Conservation (phyloP, 2,329 filamentous ascomycete species). For the Scleromitrula shiraiana region DNA sequence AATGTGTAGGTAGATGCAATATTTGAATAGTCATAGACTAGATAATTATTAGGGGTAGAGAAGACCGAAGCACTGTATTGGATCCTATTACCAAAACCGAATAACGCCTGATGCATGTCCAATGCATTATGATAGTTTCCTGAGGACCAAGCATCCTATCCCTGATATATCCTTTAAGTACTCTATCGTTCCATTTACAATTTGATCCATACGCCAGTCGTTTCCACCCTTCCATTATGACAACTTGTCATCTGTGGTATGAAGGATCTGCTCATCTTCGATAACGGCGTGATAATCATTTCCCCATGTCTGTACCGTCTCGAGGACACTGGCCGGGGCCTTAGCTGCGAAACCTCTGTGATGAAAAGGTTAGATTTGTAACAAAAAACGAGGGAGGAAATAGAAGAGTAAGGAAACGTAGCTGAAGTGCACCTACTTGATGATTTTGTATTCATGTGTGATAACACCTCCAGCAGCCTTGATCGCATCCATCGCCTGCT, state of each 20-base stretch:
- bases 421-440: constrained; percentile 54
- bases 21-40: too few relatives aligned
- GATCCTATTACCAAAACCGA: too few relatives aligned
- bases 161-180: too few relatives aligned
- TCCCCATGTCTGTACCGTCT: constrained; percentile 57
- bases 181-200: too few relatives aligned
- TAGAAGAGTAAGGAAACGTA: too few relatives aligned
- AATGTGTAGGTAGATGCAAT: too few relatives aligned
- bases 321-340: constrained; percentile 60
- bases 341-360: constrained; percentile 69
- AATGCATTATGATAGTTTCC: too few relatives aligned
- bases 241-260: background rate
- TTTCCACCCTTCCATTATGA: background rate
- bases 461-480: constrained; percentile 64
- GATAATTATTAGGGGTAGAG: too few relatives aligned
- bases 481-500: constrained; percentile 65
- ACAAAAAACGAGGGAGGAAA: background rate
- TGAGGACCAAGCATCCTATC: too few relatives aligned
- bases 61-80: too few relatives aligned
- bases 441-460: constrained; percentile 65
- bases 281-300: constrained; percentile 55
- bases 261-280: constrained; percentile 68
- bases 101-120: too few relatives aligned
- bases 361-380: constrained; percentile 1
- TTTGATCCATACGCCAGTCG: background rate